Conservation (phyloP, 208 protist genomes). For the Endotrypanum monterogeii region DNA sequence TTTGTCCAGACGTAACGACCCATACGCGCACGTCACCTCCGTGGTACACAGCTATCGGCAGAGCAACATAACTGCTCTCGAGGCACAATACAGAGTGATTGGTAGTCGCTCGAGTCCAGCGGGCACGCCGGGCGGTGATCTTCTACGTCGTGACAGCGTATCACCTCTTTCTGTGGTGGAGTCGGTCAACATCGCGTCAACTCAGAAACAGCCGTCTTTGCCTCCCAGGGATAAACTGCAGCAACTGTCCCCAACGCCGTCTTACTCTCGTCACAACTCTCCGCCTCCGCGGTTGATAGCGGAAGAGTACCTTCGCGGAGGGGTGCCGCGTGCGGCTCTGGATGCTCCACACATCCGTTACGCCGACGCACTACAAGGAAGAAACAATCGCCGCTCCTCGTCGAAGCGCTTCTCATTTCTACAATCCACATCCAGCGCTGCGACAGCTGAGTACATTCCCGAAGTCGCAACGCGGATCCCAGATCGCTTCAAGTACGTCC, state of each 20-base stretch:
- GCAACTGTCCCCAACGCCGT: slow-evolving; percentile 3
- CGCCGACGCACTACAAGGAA: slow-evolving; percentile 26
- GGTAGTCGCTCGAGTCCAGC: slow-evolving; percentile 27
- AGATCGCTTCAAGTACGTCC: slow-evolving; percentile 59
- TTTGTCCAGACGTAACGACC: slow-evolving; percentile 17
- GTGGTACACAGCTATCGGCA: slow-evolving; percentile 58
- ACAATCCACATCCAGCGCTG: slow-evolving; percentile 5
- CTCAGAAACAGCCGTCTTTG: not conserved
- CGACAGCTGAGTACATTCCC: slow-evolving; percentile 1
- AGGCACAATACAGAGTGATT: slow-evolving; percentile 40
- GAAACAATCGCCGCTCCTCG: slow-evolving; percentile 8
- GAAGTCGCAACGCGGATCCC: slow-evolving; percentile 40
- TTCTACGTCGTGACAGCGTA: not conserved
- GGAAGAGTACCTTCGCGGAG: slow-evolving; percentile 15
- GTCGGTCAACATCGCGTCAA: not conserved
- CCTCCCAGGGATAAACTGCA: not conserved
- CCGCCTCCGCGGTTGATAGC: slow-evolving; percentile 17
- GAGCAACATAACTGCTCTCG: slow-evolving; percentile 45
- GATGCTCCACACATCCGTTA: slow-evolving; percentile 33
- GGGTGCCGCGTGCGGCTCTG: slow-evolving; percentile 26
- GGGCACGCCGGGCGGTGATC: not conserved
- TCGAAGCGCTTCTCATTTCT: slow-evolving; percentile 7
- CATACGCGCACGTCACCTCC: slow-evolving; percentile 59
- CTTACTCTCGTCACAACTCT: slow-evolving; percentile 13
- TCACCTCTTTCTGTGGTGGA: slow-evolving; percentile 10